Evolutionary conservation across 441 rosid genomes (phyloP).

Genomic region (Mallotus japonicus): DNA sequence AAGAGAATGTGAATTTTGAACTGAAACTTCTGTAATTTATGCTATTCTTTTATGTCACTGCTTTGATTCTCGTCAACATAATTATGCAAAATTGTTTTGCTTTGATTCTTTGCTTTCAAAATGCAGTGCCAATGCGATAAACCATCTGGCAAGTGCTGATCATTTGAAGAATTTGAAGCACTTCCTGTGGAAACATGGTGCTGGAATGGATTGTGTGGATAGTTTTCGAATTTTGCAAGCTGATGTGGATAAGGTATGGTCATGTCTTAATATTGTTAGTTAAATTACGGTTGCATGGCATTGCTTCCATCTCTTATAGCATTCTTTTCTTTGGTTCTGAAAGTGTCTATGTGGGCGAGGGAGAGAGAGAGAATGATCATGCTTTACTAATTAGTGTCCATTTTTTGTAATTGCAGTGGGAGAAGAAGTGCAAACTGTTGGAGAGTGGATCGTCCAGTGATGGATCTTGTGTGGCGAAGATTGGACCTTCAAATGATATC

Average conservation of each 20-base stretch:
- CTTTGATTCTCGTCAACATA: neutral
- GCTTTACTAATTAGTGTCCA: neutral
- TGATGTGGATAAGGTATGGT: constrained; percentile 59
- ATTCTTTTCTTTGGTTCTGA: neutral
- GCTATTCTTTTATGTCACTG: too few relatives aligned
- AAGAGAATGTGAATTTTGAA: neutral
- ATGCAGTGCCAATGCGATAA: constrained; percentile 46
- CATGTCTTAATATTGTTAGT: constrained; percentile 6
- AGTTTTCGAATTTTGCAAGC: constrained; percentile 52
- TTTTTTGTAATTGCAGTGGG: constrained; percentile 61
- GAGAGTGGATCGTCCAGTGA: constrained; percentile 38
- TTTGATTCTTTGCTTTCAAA: constrained; percentile 2
- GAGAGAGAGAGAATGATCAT: neutral
- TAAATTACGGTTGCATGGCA: neutral
- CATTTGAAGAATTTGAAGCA: constrained; percentile 75
- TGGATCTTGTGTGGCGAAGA: constrained; percentile 36
- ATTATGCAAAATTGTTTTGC: neutral
- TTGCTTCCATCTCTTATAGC: neutral
- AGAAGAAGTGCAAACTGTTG: constrained; percentile 55
- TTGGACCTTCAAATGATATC: constrained; percentile 72
- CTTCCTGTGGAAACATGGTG: constrained; percentile 74
- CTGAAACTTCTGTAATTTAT: too few relatives aligned
- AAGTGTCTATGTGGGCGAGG: too few relatives aligned
- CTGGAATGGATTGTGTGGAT: constrained; percentile 54
- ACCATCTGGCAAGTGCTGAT: constrained; percentile 47